Percentiles rank a stretch among this genome's conserved stretches.
These are phyloP conservation scores for Xylariaceae sp. DNA, from an alignment of 2,329 filamentous ascomycete genomes.

Conservation along the genomic window DNA sequence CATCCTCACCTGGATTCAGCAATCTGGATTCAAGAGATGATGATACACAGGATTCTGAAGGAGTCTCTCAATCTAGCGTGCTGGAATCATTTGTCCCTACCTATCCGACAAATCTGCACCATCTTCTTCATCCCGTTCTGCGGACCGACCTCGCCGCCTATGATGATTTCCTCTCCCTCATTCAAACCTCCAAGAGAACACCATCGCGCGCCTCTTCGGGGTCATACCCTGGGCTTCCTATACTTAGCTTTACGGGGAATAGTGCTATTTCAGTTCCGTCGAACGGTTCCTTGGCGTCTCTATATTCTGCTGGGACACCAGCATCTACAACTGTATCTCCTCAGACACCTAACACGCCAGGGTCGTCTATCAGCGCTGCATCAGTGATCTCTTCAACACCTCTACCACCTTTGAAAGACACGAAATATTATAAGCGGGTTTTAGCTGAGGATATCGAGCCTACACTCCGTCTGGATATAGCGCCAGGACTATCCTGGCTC, in stretches of 20 bases:
- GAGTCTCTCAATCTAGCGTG: slow-evolving; percentile 34
- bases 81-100: slow-evolving; percentile 46
- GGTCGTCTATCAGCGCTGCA: slow-evolving; percentile 44
- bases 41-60: slow-evolving; percentile 35
- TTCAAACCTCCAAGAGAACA: slow-evolving; percentile 60
- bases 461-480: slow-evolving; percentile 79
- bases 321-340: slow-evolving; percentile 49
- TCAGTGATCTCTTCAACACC: slow-evolving; percentile 36
- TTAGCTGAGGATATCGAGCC: slow-evolving; percentile 91
- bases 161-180: slow-evolving; percentile 76
- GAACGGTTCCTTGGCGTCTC: slow-evolving; percentile 56
- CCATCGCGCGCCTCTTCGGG: slow-evolving; percentile 62
- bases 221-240: slow-evolving; percentile 59
- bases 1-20: slow-evolving; percentile 72
- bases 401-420: slow-evolving; percentile 71
- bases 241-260: slow-evolving; percentile 43
- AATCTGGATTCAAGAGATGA: slow-evolving; percentile 58
- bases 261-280: slow-evolving; percentile 45
- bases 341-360: slow-evolving; percentile 53
- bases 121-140: slow-evolving; percentile 77
- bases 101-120: slow-evolving; percentile 66
- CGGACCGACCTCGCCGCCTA: slow-evolving; percentile 76
- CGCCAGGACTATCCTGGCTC: slow-evolving; percentile 89
- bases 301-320: slow-evolving; percentile 42
- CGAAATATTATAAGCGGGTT: slow-evolving; percentile 87